These are phyloP conservation scores for Fistulifera pelliculosa DNA, from an alignment of 108 stramenopile species.

Conservation along the genomic window DNA sequence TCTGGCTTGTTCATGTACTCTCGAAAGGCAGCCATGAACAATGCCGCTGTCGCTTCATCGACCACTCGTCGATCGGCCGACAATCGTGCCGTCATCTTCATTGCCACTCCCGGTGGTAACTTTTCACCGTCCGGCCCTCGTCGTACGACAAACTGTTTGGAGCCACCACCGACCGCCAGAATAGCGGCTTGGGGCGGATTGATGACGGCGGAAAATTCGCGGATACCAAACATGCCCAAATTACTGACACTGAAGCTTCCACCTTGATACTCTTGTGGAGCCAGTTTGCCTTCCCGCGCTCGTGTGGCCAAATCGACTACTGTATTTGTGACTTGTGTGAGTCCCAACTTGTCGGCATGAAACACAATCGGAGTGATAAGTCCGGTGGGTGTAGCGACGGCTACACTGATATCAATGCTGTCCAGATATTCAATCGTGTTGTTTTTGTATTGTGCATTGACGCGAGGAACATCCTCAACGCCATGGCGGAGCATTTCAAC, in stretches of 20 bases:
- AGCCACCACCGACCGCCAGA: constrained; percentile 90
- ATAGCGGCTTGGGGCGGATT: constrained; percentile 92
- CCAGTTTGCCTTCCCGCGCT: constrained; percentile 83
- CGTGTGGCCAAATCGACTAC: constrained; percentile 86
- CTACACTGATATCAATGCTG: constrained; percentile 89
- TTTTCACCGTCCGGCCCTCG: constrained; percentile 19
- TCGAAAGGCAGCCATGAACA: constrained; percentile 93
- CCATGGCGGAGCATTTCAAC: constrained; percentile 84
- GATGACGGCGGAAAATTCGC: constrained; percentile 91
- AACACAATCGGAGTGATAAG: constrained; percentile 86
- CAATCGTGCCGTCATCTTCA: constrained; percentile 91
- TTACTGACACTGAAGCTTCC: constrained; percentile 94
- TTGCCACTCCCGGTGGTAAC: constrained; percentile 53
- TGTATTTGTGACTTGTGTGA: constrained; percentile 64
- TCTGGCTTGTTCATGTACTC: constrained; percentile 87
- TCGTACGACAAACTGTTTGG: constrained; percentile 64
- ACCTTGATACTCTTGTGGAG: constrained; percentile 95
- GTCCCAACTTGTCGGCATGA: constrained; percentile 67
- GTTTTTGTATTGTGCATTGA: constrained; percentile 68
- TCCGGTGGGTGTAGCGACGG: constrained; percentile 70
- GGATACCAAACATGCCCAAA: constrained; percentile 97
- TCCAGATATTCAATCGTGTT: constrained; percentile 80
- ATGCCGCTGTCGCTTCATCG: constrained; percentile 96
- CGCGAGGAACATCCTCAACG: constrained; percentile 81
- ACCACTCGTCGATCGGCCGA: constrained; percentile 98